phyloP scores from a whole-genome alignment of 202 grass and related monocot genomes.

The Hordeum pubiflorum region DNA sequence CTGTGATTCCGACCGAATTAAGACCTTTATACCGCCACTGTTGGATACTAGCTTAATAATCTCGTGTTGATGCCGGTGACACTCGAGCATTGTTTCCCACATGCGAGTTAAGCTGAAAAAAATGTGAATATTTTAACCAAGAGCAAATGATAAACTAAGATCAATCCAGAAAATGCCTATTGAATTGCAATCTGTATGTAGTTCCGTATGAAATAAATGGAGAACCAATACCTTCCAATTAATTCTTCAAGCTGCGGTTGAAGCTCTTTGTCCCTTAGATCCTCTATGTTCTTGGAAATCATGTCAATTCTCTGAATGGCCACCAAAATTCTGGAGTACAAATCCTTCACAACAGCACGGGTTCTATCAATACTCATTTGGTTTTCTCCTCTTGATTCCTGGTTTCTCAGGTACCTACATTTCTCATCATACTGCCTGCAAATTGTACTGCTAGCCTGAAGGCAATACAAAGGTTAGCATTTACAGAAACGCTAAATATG shows the following conservation, averaged over 20 bases:
- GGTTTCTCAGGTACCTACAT: constrained; percentile 65
- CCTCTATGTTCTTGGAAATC: constrained; percentile 91
- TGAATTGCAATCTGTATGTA: constrained; percentile 3
- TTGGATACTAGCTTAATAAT: constrained; percentile 52
- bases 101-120: constrained; percentile 71
- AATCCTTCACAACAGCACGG: constrained; percentile 83
- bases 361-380: constrained; percentile 76
- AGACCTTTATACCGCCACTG: constrained; percentile 51
- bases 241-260: constrained; percentile 97
- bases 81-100: constrained; percentile 75
- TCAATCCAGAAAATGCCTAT: background rate
- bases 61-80: constrained; percentile 52
- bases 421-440: constrained; percentile 80
- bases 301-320: constrained; percentile 88
- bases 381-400: constrained; percentile 75
- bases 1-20: constrained; percentile 53
- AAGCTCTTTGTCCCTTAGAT: constrained; percentile 95
- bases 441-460: constrained; percentile 74
- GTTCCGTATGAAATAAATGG: constrained; percentile 1
- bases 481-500: background rate
- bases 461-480: constrained; percentile 20
- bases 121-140: constrained; percentile 5
- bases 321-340: constrained; percentile 85
- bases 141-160: constrained; percentile 7
- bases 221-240: constrained; percentile 77